These are phyloP conservation scores for Phyllosticta capitalensis DNA, from an alignment of 2,329 filamentous ascomycete species.

Conservation along the genomic window DNA sequence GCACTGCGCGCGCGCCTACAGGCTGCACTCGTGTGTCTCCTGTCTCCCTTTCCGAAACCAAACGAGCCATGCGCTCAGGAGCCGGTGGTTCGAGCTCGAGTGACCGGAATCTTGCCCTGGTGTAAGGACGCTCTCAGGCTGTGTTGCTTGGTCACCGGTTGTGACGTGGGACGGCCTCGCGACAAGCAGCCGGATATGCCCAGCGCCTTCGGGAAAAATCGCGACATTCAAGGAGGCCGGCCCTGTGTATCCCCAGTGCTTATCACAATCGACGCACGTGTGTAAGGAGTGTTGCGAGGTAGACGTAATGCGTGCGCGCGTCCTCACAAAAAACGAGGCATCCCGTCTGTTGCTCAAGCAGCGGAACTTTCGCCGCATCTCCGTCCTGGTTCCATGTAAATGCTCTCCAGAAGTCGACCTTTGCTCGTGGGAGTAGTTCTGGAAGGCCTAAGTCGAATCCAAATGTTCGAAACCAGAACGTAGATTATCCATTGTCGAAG, in stretches of 20 bases:
- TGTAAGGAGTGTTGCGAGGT: too few species aligned
- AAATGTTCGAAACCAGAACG: too few species aligned
- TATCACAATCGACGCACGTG: not conserved
- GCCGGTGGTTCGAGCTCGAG: conserved; percentile 11
- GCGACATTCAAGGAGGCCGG: not conserved
- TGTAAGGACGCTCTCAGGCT: not conserved
- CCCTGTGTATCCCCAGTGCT: not conserved
- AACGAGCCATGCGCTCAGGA: not conserved
- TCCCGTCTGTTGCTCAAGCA: not conserved
- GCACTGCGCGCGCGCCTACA: not conserved
- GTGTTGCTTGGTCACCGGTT: not conserved
- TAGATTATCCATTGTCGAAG: not conserved
- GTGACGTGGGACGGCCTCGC: not conserved
- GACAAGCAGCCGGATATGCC: not conserved
- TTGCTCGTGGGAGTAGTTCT: too few species aligned
- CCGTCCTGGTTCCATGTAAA: too few species aligned
- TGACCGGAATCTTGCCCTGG: not conserved
- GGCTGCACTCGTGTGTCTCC: not conserved
- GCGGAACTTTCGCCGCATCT: not conserved
- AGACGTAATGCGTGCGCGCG: not conserved
- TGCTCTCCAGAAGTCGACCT: too few species aligned
- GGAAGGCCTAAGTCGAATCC: too few species aligned
- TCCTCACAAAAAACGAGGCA: not conserved
- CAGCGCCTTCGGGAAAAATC: conserved; percentile 4
- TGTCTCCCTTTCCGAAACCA: not conserved